Percentiles rank a stretch among this genome's conserved stretches.
These are phyloP conservation scores for Fusarium praegraminearum DNA, from an alignment of 2,329 filamentous ascomycete species.

Conservation along the genomic window DNA sequence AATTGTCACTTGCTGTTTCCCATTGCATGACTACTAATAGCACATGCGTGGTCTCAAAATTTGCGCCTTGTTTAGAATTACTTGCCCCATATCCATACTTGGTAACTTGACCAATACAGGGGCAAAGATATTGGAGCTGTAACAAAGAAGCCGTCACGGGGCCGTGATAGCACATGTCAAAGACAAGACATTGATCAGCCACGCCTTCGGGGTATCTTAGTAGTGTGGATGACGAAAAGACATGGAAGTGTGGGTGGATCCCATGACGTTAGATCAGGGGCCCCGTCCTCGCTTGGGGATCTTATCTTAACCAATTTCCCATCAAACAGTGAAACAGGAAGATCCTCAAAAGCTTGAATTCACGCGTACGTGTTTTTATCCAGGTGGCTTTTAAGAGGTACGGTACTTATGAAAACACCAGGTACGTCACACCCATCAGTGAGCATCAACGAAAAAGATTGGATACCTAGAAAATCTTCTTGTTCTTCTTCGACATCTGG, in stretches of 20 bases:
- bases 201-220: background rate
- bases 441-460: background rate
- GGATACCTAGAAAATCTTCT: background rate
- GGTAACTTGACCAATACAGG: background rate
- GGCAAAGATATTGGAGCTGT: background rate
- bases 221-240: background rate
- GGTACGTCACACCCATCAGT: background rate
- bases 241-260: constrained; percentile 26
- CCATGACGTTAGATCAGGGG: constrained; percentile 38
- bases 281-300: constrained; percentile 5
- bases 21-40: background rate
- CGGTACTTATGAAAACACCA: background rate
- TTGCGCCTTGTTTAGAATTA: background rate
- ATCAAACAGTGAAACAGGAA: constrained; percentile 13
- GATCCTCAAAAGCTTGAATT: constrained; percentile 1
- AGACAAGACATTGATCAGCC: constrained; percentile 18
- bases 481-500: background rate
- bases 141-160: background rate
- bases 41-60: background rate
- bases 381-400: constrained; percentile 1
- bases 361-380: background rate
- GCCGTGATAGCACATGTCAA: constrained; percentile 25
- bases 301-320: constrained; percentile 31
- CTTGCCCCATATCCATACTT: background rate
- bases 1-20: background rate